Evolutionary conservation across 1,139 yeast species (phyloP).

Genomic region (Taphrina populina): DNA sequence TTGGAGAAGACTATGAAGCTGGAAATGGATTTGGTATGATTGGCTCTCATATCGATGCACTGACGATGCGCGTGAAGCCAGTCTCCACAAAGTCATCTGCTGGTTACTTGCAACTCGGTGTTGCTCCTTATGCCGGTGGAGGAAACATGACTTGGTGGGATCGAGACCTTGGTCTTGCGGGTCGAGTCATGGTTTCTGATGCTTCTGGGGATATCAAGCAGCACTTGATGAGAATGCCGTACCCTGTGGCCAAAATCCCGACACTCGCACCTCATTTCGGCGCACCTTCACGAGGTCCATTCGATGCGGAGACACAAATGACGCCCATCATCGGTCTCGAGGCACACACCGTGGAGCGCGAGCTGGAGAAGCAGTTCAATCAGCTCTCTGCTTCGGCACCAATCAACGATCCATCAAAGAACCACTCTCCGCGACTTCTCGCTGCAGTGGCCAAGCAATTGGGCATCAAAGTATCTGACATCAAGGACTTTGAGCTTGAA

Average conservation of each 20-base stretch:
- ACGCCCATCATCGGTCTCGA: constrained; percentile 77
- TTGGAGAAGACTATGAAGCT: constrained; percentile 65
- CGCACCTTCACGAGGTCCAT: constrained; percentile 71
- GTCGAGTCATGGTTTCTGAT: constrained; percentile 72
- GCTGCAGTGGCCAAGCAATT: constrained; percentile 69
- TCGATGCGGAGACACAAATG: constrained; percentile 82
- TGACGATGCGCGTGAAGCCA: constrained; percentile 71
- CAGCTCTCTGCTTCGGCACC: constrained; percentile 4
- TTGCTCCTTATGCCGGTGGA: constrained; percentile 92
- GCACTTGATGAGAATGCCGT: constrained; percentile 72
- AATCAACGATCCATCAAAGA: constrained; percentile 49
- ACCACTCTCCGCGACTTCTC: constrained; percentile 69
- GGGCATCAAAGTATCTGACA: constrained; percentile 51
- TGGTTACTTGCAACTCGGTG: constrained; percentile 84
- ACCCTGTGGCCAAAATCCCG: constrained; percentile 85
- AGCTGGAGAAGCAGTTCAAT: constrained; percentile 21
- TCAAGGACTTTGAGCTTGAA: constrained; percentile 83
- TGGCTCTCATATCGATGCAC: constrained; percentile 93
- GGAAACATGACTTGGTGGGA: constrained; percentile 82
- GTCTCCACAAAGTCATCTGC: constrained; percentile 65
- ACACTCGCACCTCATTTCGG: constrained; percentile 95
- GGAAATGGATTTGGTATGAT: constrained; percentile 81
- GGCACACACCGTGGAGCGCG: constrained; percentile 36
- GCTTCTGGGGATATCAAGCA: constrained; percentile 56
- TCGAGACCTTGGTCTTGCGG: constrained; percentile 87